phyloP scores from a whole-genome alignment of 441 rosid species.

The Croton setiger region DNA sequence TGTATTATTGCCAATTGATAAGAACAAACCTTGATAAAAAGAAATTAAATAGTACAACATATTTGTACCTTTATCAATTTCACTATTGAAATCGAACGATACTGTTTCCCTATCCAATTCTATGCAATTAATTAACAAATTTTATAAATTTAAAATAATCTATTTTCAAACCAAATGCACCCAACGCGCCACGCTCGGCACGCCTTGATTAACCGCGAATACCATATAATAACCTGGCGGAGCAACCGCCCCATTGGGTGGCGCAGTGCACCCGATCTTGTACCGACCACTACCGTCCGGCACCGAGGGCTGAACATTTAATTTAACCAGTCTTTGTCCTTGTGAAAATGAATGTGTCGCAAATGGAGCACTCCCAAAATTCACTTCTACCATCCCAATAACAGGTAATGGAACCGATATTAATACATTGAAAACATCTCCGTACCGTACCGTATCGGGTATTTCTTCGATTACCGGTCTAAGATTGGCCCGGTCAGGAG shows the following conservation, averaged over 20 bases:
- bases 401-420: slow-evolving; percentile 61
- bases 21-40: no score
- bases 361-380: slow-evolving; percentile 50
- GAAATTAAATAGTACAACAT: no score
- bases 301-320: slow-evolving; percentile 36
- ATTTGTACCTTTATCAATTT: neutral
- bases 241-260: slow-evolving; percentile 51
- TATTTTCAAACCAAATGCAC: slow-evolving; percentile 40
- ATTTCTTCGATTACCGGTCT: slow-evolving; percentile 45
- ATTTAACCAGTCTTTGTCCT: slow-evolving; percentile 62
- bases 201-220: slow-evolving; percentile 60
- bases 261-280: slow-evolving; percentile 47
- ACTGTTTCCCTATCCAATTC: no score
- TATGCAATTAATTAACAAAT: slow-evolving; percentile 21
- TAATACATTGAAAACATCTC: slow-evolving; percentile 47
- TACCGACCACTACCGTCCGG: slow-evolving; percentile 34
- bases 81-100: neutral
- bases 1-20: no score
- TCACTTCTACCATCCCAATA: slow-evolving; percentile 60
- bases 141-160: no score
- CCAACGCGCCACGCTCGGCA: slow-evolving; percentile 74
- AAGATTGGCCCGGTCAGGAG: slow-evolving; percentile 33
- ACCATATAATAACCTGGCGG: slow-evolving; percentile 85
- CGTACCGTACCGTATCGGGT: slow-evolving; percentile 46
- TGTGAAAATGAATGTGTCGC: slow-evolving; percentile 74